phyloP scores from a whole-genome alignment of 148 eudicot species.

The Salicornia ramosissima region DNA sequence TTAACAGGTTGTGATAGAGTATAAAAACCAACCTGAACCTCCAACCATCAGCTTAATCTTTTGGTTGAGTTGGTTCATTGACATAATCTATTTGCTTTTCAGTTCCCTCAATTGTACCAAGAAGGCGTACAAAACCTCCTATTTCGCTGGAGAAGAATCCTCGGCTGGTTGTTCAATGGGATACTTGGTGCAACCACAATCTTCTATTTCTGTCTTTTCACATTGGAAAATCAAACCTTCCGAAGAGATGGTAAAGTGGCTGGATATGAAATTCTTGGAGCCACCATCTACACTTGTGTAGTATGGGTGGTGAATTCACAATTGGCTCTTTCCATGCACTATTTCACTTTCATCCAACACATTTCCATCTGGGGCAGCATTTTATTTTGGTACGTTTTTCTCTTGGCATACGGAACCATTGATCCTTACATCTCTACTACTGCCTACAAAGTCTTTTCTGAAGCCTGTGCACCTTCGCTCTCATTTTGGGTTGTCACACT shows the following conservation, averaged over 20 bases:
- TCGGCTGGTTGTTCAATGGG: conserved; percentile 56
- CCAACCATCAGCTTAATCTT: too few relatives aligned
- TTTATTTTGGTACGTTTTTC: conserved; percentile 48
- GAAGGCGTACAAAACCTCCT: conserved; percentile 49
- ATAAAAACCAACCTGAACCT: too few relatives aligned
- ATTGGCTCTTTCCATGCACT: conserved; percentile 53
- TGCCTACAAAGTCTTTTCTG: conserved; percentile 47
- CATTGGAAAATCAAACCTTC: conserved; percentile 50
- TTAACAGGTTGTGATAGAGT: too few relatives aligned
- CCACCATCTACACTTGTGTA: conserved; percentile 47
- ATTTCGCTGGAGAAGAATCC: conserved; percentile 53
- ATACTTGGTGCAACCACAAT: conserved; percentile 38
- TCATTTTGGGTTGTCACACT: conserved; percentile 51
- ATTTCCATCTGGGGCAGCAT: conserved; percentile 62
- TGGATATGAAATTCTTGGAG: conserved; percentile 46
- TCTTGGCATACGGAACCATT: conserved; percentile 45
- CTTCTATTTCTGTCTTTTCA: conserved; percentile 41
- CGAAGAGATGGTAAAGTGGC: conserved; percentile 48
- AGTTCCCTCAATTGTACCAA: conserved; percentile 61
- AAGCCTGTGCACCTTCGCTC: conserved; percentile 51
- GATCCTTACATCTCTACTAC: conserved; percentile 41
- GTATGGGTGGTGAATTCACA: conserved; percentile 56
- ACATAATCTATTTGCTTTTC: conserved; percentile 10
- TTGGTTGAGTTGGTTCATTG: too few relatives aligned
- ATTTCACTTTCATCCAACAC: conserved; percentile 68